Conservation (phyloP, 108 stramenopile species). For the Mayamaea pseudoterrestris region DNA sequence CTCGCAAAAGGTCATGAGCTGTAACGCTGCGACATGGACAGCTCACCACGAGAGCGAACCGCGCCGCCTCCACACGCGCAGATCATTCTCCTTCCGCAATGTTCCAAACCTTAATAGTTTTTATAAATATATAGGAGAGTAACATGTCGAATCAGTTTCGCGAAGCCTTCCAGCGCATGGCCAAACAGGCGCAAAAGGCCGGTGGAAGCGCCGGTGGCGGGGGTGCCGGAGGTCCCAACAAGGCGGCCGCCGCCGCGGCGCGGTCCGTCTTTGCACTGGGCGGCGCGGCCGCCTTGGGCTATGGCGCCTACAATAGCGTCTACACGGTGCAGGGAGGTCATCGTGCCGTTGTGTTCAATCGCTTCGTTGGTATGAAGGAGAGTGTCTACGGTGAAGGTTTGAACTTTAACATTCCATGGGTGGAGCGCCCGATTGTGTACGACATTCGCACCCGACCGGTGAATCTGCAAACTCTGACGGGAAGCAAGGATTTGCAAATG, state of each 20-base stretch:
- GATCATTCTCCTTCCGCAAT: too few species aligned
- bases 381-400: conserved; percentile 87
- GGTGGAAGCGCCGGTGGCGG: conserved; percentile 44
- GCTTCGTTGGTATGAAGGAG: conserved; percentile 87
- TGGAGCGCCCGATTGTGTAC: conserved; percentile 91
- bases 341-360: conserved; percentile 93
- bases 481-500: conserved; percentile 99
- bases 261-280: conserved; percentile 56
- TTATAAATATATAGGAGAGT: too few species aligned
- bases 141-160: conserved; percentile 48
- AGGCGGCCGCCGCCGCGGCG: conserved; percentile 68
- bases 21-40: too few species aligned
- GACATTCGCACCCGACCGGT: conserved; percentile 95
- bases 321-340: conserved; percentile 95
- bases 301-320: conserved; percentile 87
- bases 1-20: too few species aligned
- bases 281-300: conserved; percentile 70
- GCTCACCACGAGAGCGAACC: too few species aligned
- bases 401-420: conserved; percentile 98
- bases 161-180: conserved; percentile 66
- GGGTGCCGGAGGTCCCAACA: conserved; percentile 41
- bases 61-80: too few species aligned
- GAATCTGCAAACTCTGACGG: conserved; percentile 90
- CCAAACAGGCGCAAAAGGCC: conserved; percentile 50
- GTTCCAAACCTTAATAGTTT: too few species aligned